Evolutionary conservation across 2,329 filamentous ascomycete species (phyloP), one percentile per base, ranked within the genome.

Genomic region (Neopestalotiopsis sp.): DNA sequence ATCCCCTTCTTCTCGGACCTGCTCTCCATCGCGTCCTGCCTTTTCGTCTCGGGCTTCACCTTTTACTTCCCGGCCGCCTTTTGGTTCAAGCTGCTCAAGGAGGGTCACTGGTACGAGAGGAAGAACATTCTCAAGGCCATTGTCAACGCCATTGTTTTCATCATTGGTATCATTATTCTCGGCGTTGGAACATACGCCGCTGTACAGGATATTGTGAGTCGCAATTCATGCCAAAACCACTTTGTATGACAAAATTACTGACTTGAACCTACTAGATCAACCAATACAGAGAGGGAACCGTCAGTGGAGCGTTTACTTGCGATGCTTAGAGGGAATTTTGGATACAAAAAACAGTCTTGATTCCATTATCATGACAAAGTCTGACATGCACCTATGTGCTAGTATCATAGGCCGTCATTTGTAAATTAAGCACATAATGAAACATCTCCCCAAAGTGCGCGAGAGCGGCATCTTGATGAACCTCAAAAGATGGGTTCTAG

Each of bases 1-100:
- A 91, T 94, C 58, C 92, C 92, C 3, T 90, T 91, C 77, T 95
- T 94, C 82, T 88, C 88, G 71, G 85, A 91, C 64, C 82, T 94
- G 59, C 81, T 94, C 20, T 82, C 84, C 67, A 84, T 87, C 74
- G 82, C 78, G 61, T 86, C 85, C 3, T 80, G 84, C 2, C 81
- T 87, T 32, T 87, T 87, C 76, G 80, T 87, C 73, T 86, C 84
- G 12, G 83, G 82, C 14, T 84, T 84, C 73, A 78, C 77, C 32
- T 77, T 79, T 68, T 79, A 79, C 74, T 77, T 79, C 72, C 77
- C 77, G 2, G 77, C 77, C 59, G 71, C 78, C 67, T 76, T 79
- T 70, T 79, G 77, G 77, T 79, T 78, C 74, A 75, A 72, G 75
- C 72, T 78, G 65, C 74, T 79, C 68, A 71, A 71, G 62, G 61